Evolutionary conservation across 345 rosid species (phyloP), one percentile per base, ranked within the genome.

Genomic region (Ceriops zippeliana): DNA sequence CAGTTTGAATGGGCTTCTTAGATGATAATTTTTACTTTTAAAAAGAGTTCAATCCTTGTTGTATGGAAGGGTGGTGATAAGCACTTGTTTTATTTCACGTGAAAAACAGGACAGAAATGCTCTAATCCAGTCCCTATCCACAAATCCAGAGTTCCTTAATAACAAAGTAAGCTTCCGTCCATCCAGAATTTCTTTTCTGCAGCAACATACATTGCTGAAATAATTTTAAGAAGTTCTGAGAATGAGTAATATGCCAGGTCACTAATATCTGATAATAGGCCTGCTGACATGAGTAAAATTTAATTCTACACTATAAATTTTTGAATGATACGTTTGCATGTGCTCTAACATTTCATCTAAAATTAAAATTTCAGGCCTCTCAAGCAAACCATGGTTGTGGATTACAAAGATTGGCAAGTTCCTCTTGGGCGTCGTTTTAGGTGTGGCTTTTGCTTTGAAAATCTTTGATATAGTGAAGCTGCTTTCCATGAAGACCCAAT

Each of bases 391-490:
- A 46, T 81, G 90, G 96, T 90, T 68, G 88, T 93, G 70, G 98
- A 93, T 71, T 93, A 90, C 83, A 93, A 90, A 83, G 98, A 93
- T 69, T 90, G 93, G 97, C 97, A 93, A 77, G 82, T 93, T 80
- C 96, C 98, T 78, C 98, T 93, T 51, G 97, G 97, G 35, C 89
- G 97, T 53, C 85, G 98, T 42, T 93, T 93, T 77, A 89, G 98
- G 98, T 93, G 58, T 59, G 76, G 70, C 52, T 58, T 60, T 52
- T 69, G 13, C 69, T 31, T 62, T 27, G 63, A 34, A 69, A 13
- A 63, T 42, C 27, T 58, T 42, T 11, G 31, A 62, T 52, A 35
- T 15, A 28, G 6, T 26, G 21, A 57, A 64, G 42, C 68, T 49
- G 56, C 7, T 63, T 11, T 70, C 57, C 67, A 62, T 3, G 37